Evolutionary conservation across 306 rosid genomes (phyloP), one percentile per base, ranked within the genome.

Genomic region (Coriaria nepalensis): DNA sequence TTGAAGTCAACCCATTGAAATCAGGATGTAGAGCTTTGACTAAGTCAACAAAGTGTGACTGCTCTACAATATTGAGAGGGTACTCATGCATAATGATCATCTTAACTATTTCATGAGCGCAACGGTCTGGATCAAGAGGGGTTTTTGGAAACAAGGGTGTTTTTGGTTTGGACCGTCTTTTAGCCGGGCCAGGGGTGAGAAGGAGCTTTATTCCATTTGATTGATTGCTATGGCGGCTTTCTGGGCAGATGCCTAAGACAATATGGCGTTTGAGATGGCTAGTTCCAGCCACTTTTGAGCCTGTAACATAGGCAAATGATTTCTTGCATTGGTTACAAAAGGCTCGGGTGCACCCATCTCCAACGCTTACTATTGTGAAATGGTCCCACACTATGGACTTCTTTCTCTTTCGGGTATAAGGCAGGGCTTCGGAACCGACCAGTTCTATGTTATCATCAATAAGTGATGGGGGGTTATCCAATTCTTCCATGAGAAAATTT

Each of bases 21-120:
- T 70, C 77, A 35, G 97, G 97, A 71, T 90, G 93, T 58, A 90
- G 88, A 71, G 73, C 77, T 70, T 73, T 83, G 42, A 79, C 84
- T 63, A 90, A 90, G 49, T 90, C 69, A 53, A 84, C 69, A 77
- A 90, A 90, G 36, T 93, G 90, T 0, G 86, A 78, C 53, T 90
- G 88, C 62, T 90, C 97, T 57, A 90, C 95, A 73, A 90, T 84
- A 75, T 90, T 93, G 58, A 86, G 79, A 10, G 88, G 93, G 74
- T 84, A 90, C 55, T 81, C 97, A 10, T 90, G 97, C 95, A 81
- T 90, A 37, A 90, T 81, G 41, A 90, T 82, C 97, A 90, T 90
- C 74, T 81, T 75, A 55, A 87, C 81, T 71, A 90, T 79, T 59
- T 90, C 93, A 55, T 77, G 81, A 65, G 93, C 84, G 64, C 90